Evolutionary conservation across 2,329 filamentous ascomycete genomes (phyloP), one percentile per base, ranked within the genome.

Genomic region (Ambrosiella cleistominuta): DNA sequence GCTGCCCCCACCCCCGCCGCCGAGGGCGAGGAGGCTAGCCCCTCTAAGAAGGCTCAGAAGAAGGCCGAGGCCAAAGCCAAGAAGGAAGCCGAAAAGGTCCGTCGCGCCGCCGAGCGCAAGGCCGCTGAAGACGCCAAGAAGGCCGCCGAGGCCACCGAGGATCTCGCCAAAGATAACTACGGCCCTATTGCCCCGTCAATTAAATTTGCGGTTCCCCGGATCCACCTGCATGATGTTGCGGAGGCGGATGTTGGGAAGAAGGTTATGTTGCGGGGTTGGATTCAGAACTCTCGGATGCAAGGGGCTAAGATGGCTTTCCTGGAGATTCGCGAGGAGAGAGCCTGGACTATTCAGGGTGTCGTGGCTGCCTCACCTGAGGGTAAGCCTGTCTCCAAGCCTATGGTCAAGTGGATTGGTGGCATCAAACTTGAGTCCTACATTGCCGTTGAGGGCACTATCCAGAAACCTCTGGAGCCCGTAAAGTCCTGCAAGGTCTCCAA

Each of bases 241-340:
- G 81, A 88, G 54, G 72, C 77, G 57, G 73, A 85, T 68, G 71
- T 83, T 50, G 85, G 81, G 65, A 82, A 86, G 72, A 79, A 80
- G 37, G 78, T 96, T 64, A 82, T 81, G 50, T 76, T 96, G 65
- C 79, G 88, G 42, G 88, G 81, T 37, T 88, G 86, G 75, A 78
- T 96, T 44, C 87, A 95, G 69, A 96, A 95, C 73, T 81, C 86
- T 38, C 81, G 91, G 63, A 83, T 85, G 65, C 91, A 97, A 73
- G 84, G 86, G 61, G 88, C 89, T 64, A 96, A 95, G 75, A 85
- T 96, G 74, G 85, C 82, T 47, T 96, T 96, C 72, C 72, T 96
- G 65, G 88, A 93, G 73, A 77, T 97, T 64, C 80, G 88, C 62
- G 79, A 88, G 70, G 82, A 86, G 69, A 75, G 78, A 61, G 78